A percentile compares a stretch with the other conserved stretches of the same genome.
These are phyloP conservation scores for Trichoderma semiorbis DNA, from an alignment of 2,329 filamentous ascomycete species.

Conservation along the genomic window DNA sequence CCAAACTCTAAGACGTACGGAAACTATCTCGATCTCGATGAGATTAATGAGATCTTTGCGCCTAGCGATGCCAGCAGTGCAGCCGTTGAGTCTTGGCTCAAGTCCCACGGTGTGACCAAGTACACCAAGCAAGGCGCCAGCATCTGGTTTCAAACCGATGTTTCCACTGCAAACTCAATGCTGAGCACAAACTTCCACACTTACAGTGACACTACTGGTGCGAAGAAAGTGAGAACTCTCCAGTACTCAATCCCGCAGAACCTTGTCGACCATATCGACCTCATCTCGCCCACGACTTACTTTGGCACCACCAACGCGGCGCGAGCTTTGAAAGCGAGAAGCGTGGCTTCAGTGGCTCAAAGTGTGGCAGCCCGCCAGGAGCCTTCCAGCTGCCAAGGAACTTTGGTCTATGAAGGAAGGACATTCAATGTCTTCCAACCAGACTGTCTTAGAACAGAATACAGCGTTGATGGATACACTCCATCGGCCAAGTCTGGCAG, in stretches of 20 bases:
- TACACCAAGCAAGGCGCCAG: neutral
- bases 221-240: slow-evolving; percentile 16
- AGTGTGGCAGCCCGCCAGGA: neutral
- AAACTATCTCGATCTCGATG: neutral
- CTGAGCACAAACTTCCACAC: slow-evolving; percentile 2
- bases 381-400: neutral
- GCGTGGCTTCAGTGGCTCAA: neutral
- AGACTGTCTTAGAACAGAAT: slow-evolving; percentile 17
- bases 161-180: slow-evolving; percentile 7
- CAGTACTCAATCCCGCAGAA: slow-evolving; percentile 21
- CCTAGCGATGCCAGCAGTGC: neutral
- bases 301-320: slow-evolving; percentile 14
- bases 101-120: neutral
- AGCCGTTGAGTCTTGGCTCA: slow-evolving; percentile 12
- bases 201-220: neutral
- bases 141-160: neutral
- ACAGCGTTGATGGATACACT: slow-evolving; percentile 20
- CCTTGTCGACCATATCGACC: slow-evolving; percentile 20
- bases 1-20: neutral
- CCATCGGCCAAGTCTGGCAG: slow-evolving; percentile 13
- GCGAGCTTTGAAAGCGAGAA: neutral
- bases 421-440: slow-evolving; percentile 11
- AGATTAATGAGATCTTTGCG: neutral
- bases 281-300: slow-evolving; percentile 20
- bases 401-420: neutral